Percentiles rank a stretch among this genome's conserved stretches.
phyloP scores from a whole-genome alignment of 202 grass and related monocot genomes.

The Panicum hallii region DNA sequence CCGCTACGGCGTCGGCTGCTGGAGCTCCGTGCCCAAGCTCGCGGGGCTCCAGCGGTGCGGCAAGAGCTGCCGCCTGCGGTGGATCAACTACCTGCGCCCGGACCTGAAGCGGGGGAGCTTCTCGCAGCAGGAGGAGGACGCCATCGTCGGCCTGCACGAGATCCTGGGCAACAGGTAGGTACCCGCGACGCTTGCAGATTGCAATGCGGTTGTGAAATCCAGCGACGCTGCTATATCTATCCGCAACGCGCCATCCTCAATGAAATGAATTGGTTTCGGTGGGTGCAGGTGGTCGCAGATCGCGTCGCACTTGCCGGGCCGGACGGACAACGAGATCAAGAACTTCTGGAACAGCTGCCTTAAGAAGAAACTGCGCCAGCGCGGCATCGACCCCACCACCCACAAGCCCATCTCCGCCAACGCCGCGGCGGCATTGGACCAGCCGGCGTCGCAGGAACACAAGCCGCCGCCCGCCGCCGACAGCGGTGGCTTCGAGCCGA shows the following conservation, averaged over 20 bases:
- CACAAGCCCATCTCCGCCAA: slow-evolving; percentile 65
- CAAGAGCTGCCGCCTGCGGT: slow-evolving; percentile 93
- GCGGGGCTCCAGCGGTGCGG: slow-evolving; percentile 90
- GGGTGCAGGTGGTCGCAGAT: slow-evolving; percentile 90
- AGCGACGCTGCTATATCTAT: background rate
- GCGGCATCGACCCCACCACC: slow-evolving; percentile 79
- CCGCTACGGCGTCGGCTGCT: slow-evolving; percentile 75
- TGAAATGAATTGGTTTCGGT: no score
- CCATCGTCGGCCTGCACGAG: slow-evolving; percentile 76
- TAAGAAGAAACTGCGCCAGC: slow-evolving; percentile 94
- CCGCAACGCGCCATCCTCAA: no score
- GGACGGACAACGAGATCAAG: slow-evolving; percentile 98
- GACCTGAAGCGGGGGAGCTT: slow-evolving; percentile 94
- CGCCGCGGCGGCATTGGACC: background rate
- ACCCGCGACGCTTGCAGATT: no score
- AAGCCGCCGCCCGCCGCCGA: background rate
- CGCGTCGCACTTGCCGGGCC: slow-evolving; percentile 83
- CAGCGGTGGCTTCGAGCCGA: background rate
- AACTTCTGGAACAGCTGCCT: slow-evolving; percentile 97
- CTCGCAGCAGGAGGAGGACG: slow-evolving; percentile 91
- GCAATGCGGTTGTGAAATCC: background rate
- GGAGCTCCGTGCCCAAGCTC: slow-evolving; percentile 87
- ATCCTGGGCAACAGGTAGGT: slow-evolving; percentile 85
- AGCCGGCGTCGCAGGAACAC: slow-evolving; percentile 38
- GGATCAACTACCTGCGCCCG: slow-evolving; percentile 95